Base-by-base conservation (phyloP, 2,329 filamentous ascomycete genomes). In the Colletotrichum falcatum region DNA sequence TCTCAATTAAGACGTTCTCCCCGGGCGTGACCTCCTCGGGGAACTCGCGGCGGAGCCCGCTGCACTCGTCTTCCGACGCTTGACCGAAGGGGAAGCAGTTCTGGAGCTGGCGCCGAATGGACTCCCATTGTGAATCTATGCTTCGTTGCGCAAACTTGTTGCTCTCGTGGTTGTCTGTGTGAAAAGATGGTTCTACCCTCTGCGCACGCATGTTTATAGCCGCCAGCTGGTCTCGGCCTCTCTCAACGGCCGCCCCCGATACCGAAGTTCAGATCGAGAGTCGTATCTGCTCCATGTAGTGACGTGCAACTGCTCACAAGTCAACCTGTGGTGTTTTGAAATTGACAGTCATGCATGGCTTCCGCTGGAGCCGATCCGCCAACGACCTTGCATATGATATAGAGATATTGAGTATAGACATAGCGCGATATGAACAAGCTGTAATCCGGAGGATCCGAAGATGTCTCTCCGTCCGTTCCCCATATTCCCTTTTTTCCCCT, bases 401-500 rank as follows among this genome's bases (percentile, higher is more conserved):
- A 26, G 20, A 16, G 1, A 35, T 42, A 46, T 1, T 33, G 30
- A 39, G 7, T 16, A 39, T 4, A 18, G 18, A 8, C 7, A 23
- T 4, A 49, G 48, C 54, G 20, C 20, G 18, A 2, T 55, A 56
- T 49, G 62, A 60, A 33, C 55, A 66, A 54, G 23, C 14, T 33
- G 28, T 14, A 9, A 44, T 23, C 33, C 39, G 39, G 23, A 2
- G 20, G 33, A 23, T 39, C n/a, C 20, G 35, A 30, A 54, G 33
- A 37, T 16, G 1, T 16, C 26, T 33, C 44, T 16, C 55, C 26
- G n/a, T n/a, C 42, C n/a, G 18, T 58, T n/a, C n/a, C 49, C 39
- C 42, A 16, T 39, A 28, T 23, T 46, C n/a, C 18, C 12, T 26
- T 39, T 37, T 51, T 65, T 61, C 55, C 46, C 60, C 49, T 49